A percentile compares a stretch with the other conserved stretches of the same genome.
phyloP scores from a whole-genome alignment of 352 stramenopile genomes.

The Bremia lactucae region DNA sequence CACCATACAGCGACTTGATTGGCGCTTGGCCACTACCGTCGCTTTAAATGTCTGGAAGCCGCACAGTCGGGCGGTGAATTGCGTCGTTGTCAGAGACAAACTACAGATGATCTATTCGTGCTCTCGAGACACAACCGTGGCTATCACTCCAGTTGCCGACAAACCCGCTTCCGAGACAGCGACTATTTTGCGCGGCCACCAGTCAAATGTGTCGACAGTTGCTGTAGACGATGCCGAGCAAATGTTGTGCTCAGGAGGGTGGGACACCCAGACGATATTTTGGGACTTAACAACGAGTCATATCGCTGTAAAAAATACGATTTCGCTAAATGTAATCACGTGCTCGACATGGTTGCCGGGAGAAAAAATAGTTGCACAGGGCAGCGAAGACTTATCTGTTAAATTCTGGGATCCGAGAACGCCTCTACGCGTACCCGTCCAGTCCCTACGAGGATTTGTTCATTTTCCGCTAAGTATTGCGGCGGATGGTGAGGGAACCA shows the following conservation, averaged over 20 bases:
- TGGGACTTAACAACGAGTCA: conserved; percentile 55
- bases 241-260: conserved; percentile 59
- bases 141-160: conserved; percentile 24
- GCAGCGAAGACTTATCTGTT: conserved; percentile 71
- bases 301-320: conserved; percentile 50
- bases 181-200: conserved; percentile 33
- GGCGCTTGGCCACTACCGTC: conserved; percentile 5
- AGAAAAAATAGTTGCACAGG: conserved; percentile 53
- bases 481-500: conserved; percentile 18
- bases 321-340: conserved; percentile 76
- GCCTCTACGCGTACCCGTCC: conserved; percentile 30
- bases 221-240: conserved; percentile 39
- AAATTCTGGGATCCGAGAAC: conserved; percentile 71
- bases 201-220: conserved; percentile 63
- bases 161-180: conserved; percentile 15
- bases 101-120: conserved; percentile 53
- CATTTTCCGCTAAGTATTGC: conserved; percentile 72
- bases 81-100: conserved; percentile 32
- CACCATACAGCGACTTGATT: conserved; percentile 35
- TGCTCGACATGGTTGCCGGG: conserved; percentile 70
- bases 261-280: conserved; percentile 75
- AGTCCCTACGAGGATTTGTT: conserved; percentile 58
- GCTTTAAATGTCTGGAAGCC: conserved; percentile 32
- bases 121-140: conserved; percentile 65
- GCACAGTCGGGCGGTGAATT: conserved; percentile 53